Evolutionary conservation across 1,139 yeast genomes (phyloP), one percentile per base, ranked within the genome.

Genomic region (Suhomyces bolitotheri): DNA sequence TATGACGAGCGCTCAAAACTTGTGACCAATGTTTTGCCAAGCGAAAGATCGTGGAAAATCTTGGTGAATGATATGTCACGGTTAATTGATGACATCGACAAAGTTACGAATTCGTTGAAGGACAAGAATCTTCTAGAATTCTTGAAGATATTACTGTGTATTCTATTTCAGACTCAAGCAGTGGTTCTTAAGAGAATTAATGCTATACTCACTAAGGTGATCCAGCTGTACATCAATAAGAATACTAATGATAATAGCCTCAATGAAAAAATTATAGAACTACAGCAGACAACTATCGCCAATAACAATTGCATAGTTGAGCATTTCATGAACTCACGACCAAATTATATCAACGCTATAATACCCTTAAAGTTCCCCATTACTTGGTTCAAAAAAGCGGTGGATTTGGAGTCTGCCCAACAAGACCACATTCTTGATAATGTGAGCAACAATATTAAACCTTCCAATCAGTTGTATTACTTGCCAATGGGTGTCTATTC

Each of bases 401-500:
- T 45, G 11, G 45, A 46, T 22, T 36, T 54, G 29, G 50, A 49
- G 22, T 15, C 24, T 8, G 44, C 38, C 3, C 49, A 47, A 24
- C 44, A 32, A 19, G 47, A 44, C 19, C 38, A 44, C 27, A 42
- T 35, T 14, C 36, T 41, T 29, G 31, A 26, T 16, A 37, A 38
- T 20, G 27, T 31, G 25, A 34, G 27, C 31, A 48, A 34, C 13
- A 38, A 33, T 29, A 36, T 53, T 27, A 40, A 35, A 13, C 57
- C 56, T 5, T 37, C 47, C 5, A 37, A 47, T 14, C 58, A 57
- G 29, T 41, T 46, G 21, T 68, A 54, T 41, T 69, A 62, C 42
- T 46, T 69, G 21, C 75, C 75, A 1, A 46, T 68, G 31, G 72
- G 72, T 3, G 46, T 53, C 2, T 66, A 67, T 40, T 58, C 73